A percentile compares a stretch with the other conserved stretches of the same genome.
These are phyloP conservation scores for Pseudozyma sp. DNA, from an alignment of 1,284 basidiomycete species.

Conservation along the genomic window DNA sequence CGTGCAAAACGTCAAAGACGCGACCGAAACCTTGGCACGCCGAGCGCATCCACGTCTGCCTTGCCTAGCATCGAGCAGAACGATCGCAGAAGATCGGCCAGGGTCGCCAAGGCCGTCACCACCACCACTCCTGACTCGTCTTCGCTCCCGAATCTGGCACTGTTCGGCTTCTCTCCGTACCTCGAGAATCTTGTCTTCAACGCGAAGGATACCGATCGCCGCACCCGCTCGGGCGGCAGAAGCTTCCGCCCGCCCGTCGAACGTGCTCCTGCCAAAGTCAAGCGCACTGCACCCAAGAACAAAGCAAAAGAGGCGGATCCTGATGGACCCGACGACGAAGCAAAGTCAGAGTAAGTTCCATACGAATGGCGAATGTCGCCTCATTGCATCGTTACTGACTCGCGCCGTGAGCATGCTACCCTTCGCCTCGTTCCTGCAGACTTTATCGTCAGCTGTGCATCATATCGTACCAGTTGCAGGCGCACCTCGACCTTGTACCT, in stretches of 20 bases:
- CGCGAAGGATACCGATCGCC: constrained; percentile 39
- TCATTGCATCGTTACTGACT: constrained; percentile 1
- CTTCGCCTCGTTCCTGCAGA: background rate
- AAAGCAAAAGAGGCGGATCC: constrained; percentile 30
- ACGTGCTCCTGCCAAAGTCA: constrained; percentile 21
- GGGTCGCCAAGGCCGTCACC: constrained; percentile 42
- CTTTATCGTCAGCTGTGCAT: constrained; percentile 46
- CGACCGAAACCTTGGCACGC: constrained; percentile 28
- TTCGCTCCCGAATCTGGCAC: constrained; percentile 34
- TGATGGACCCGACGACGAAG: constrained; percentile 36
- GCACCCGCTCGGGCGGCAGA: constrained; percentile 35
- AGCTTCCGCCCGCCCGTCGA: constrained; percentile 24
- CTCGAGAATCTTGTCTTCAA: constrained; percentile 48
- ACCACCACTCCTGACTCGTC: constrained; percentile 23
- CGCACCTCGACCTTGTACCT: constrained; percentile 48
- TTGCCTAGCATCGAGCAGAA: constrained; percentile 38
- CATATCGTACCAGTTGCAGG: constrained; percentile 49
- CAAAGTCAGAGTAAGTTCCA: constrained; percentile 27
- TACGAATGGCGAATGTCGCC: background rate
- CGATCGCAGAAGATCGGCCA: constrained; percentile 37
- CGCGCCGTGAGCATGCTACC: background rate
- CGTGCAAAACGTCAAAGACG: constrained; percentile 34
- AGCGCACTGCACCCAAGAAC: constrained; percentile 25
- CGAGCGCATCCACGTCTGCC: constrained; percentile 1
- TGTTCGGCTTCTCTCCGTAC: constrained; percentile 45